Base-by-base conservation (phyloP, 2,329 filamentous ascomycete genomes). In the Davidsoniella eucalypti region DNA sequence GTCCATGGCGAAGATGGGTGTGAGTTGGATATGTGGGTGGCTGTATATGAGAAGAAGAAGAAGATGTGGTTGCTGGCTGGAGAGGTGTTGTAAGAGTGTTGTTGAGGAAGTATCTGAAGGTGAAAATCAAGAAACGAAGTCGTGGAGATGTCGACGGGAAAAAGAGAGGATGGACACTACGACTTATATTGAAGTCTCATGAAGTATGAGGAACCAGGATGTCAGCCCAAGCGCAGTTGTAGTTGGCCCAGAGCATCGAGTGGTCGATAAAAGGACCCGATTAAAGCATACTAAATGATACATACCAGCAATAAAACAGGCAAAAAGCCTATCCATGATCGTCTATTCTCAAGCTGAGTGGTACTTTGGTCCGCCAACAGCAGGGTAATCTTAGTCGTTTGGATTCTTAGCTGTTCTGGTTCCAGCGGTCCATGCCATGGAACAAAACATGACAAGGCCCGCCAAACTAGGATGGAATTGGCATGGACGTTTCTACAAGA, bases 1-100 rank as follows among this genome's bases (percentile, higher is more conserved):
- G 21, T 49, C 51, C 51, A 53, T 53, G 25, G 42, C 39, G 40
- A 29, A 44, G 43, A 50, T 8, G 5, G 29, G 29, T 47, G 16
- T 17, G 25, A 9, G 47, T 49, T 12, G n/a, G 40, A 26, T 41
- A 21, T 43, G 23, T 33, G 25, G 18, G 18, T 49, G 7, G 10
- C 17, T 21, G 18, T 46, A 12, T 41, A 26, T 18, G 14, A n/a
- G 17, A 25, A 38, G 21, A 26, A 25, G 23, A 25, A 37, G 23
- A 18, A 37, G 21, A 23, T 18, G 42, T 37, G n/a, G 36, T n/a
- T n/a, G 12, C 21, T 23, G 21, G 21, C 5, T 36, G 9, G 33
- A 38, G 9, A 14, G 14, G 29, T 18, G 17, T 18, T 21, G 17
- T 36, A 25, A 21, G 36, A 17, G 36, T 2, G 21, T 29, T 12